A percentile compares a stretch with the other conserved stretches of the same genome.
phyloP scores from a whole-genome alignment of 2,329 filamentous ascomycete genomes.

The Didymella keratinophila region DNA sequence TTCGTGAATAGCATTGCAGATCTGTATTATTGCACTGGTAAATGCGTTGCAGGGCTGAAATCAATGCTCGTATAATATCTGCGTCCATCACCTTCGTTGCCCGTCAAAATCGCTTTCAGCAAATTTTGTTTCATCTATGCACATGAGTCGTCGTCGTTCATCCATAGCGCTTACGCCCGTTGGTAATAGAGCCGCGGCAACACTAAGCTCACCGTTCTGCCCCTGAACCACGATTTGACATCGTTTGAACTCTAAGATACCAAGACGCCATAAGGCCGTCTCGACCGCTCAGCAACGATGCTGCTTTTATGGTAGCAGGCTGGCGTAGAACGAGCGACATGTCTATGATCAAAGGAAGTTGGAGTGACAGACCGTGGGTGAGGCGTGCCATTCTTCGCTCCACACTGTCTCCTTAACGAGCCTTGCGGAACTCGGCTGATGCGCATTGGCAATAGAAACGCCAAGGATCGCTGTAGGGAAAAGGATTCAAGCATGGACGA shows the following conservation, averaged over 20 bases:
- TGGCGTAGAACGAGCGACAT: neutral
- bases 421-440: constrained; percentile 4
- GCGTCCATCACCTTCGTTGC: constrained; percentile 1
- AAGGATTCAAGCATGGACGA: constrained; percentile 6
- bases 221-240: constrained; percentile 17
- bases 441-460: constrained; percentile 12
- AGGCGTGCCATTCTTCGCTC: constrained; percentile 21
- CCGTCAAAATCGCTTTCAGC: constrained; percentile 11
- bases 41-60: constrained; percentile 15
- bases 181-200: constrained; percentile 11
- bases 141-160: constrained; percentile 15
- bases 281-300: constrained; percentile 9
- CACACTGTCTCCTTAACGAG: constrained; percentile 17
- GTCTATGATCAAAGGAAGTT: neutral
- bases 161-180: constrained; percentile 13
- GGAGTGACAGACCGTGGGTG: neutral
- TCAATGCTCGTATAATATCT: constrained; percentile 3
- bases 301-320: constrained; percentile 6
- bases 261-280: neutral
- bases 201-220: constrained; percentile 13
- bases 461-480: constrained; percentile 15
- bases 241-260: constrained; percentile 5
- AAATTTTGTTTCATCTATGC: constrained; percentile 19
- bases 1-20: constrained; percentile 20
- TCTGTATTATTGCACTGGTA: constrained; percentile 2